Evolutionary conservation across 192 early-diverging fungal species (phyloP), one percentile per base, ranked within the genome.

Genomic region (Dissophora globulifera): DNA sequence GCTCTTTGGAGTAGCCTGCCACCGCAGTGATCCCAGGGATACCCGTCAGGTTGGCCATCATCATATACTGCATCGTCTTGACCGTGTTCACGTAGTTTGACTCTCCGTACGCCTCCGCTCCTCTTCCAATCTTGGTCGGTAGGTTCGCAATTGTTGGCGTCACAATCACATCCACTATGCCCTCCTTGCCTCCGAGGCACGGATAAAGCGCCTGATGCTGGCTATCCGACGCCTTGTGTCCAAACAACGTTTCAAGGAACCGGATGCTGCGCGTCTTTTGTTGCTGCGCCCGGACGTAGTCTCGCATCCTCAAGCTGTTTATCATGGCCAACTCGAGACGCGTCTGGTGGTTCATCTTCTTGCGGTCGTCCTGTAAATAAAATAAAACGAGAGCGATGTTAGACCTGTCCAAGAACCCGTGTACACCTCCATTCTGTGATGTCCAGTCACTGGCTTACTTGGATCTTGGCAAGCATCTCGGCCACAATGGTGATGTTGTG

Each of bases 401-500:
- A n/a, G n/a, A n/a, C n/a, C n/a, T n/a, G n/a, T n/a, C n/a, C n/a
- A n/a, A n/a, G n/a, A n/a, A n/a, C n/a, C n/a, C n/a, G n/a, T n/a
- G n/a, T n/a, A n/a, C n/a, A n/a, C n/a, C n/a, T n/a, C n/a, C n/a
- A n/a, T n/a, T n/a, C n/a, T n/a, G n/a, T n/a, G n/a, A n/a, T n/a
- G n/a, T n/a, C n/a, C n/a, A n/a, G n/a, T n/a, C n/a, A n/a, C n/a
- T n/a, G 0, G 33, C 75, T 25, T 43, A 63, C 55, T 17, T 42
- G 12, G 6, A 67, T 43, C n/a, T 62, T 55, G 31, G 68, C 45
- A 12, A 81, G 67, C 78, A 91, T 84, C 65, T 94, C 93, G 25
- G 83, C 80, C 3, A 57, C 70, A 51, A 94, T 91, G 8, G 89
- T 86, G 26, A 89, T 83, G 8, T 71, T 60, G 69, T 94, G 93